A percentile compares a stretch with the other conserved stretches of the same genome.
Conservation (phyloP, 228 moss, liverwort and hornwort species). For the Sphagnum magellanicum region DNA sequence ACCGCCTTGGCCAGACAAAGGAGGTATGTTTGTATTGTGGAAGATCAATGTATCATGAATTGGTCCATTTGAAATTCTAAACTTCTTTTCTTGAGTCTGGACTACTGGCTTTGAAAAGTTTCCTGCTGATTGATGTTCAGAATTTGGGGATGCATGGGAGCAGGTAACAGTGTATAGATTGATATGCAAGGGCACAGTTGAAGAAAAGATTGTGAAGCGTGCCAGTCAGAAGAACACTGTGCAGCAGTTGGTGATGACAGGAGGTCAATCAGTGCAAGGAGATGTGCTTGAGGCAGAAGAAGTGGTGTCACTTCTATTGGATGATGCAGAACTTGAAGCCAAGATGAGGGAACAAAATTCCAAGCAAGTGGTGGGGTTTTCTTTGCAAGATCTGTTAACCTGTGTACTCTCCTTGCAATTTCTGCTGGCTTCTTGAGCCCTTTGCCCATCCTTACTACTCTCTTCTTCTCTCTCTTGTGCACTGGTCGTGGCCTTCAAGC, state of each 20-base stretch:
- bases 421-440: too few relatives aligned
- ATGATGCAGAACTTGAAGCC: slow-evolving; percentile 95
- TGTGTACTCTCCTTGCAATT: too few relatives aligned
- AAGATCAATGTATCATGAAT: too few relatives aligned
- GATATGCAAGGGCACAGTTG: slow-evolving; percentile 95
- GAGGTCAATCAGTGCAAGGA: slow-evolving; percentile 78
- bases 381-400: not conserved
- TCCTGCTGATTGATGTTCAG: too few relatives aligned
- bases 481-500: too few relatives aligned
- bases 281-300: slow-evolving; percentile 97
- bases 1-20: slow-evolving; percentile 99
- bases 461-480: too few relatives aligned
- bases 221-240: slow-evolving; percentile 98
- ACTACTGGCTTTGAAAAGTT: too few relatives aligned
- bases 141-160: slow-evolving; percentile 6
- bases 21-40: slow-evolving; percentile 42
- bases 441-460: too few relatives aligned
- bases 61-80: too few relatives aligned
- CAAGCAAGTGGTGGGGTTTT: slow-evolving; percentile 41
- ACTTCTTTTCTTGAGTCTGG: too few relatives aligned
- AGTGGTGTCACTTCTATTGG: slow-evolving; percentile 83
- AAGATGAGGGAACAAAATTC: slow-evolving; percentile 75
- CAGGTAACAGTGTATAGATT: slow-evolving; percentile 99
- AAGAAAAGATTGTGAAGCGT: slow-evolving; percentile 97
- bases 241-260: slow-evolving; percentile 97